These are phyloP conservation scores for Prunus mume DNA, from an alignment of 306 rosid species.

Conservation along the genomic window DNA sequence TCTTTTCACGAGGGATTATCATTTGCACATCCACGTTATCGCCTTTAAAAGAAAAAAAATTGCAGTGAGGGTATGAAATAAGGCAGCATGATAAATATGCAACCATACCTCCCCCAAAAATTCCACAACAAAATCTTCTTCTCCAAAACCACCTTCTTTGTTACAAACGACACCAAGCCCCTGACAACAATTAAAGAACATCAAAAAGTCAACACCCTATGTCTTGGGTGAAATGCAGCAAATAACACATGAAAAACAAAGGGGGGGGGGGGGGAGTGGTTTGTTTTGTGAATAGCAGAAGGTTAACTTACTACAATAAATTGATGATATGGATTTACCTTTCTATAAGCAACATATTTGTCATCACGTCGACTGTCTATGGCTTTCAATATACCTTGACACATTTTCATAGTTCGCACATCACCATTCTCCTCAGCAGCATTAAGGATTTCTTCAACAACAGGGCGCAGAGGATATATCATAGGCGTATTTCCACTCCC, in stretches of 20 bases:
- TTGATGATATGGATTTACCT: slow-evolving; percentile 46
- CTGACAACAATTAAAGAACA: slow-evolving; percentile 38
- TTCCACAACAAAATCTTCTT: slow-evolving; percentile 93
- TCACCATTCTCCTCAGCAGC: slow-evolving; percentile 63
- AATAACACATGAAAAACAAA: not conserved
- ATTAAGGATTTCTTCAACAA: slow-evolving; percentile 72
- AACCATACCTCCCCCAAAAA: slow-evolving; percentile 94
- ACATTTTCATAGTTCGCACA: slow-evolving; percentile 56
- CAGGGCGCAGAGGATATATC: slow-evolving; percentile 70
- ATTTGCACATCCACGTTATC: too few species aligned
- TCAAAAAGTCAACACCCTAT: slow-evolving; percentile 18
- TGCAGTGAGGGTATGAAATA: not conserved
- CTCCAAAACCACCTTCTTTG: slow-evolving; percentile 76
- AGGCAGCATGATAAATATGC: not conserved
- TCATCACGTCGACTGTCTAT: slow-evolving; percentile 81
- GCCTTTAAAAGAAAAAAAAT: not conserved
- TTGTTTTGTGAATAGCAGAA: too few species aligned
- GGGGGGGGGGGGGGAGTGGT: not conserved
- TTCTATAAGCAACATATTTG: slow-evolving; percentile 92
- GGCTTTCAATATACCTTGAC: slow-evolving; percentile 77
- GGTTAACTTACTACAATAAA: slow-evolving; percentile 3
- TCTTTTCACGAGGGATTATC: not conserved
- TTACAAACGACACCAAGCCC: slow-evolving; percentile 99
- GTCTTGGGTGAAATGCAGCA: slow-evolving; percentile 7
- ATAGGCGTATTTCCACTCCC: slow-evolving; percentile 87